These are phyloP conservation scores for Leptographium procerum DNA, from an alignment of 2,329 filamentous ascomycete genomes.

Conservation along the genomic window DNA sequence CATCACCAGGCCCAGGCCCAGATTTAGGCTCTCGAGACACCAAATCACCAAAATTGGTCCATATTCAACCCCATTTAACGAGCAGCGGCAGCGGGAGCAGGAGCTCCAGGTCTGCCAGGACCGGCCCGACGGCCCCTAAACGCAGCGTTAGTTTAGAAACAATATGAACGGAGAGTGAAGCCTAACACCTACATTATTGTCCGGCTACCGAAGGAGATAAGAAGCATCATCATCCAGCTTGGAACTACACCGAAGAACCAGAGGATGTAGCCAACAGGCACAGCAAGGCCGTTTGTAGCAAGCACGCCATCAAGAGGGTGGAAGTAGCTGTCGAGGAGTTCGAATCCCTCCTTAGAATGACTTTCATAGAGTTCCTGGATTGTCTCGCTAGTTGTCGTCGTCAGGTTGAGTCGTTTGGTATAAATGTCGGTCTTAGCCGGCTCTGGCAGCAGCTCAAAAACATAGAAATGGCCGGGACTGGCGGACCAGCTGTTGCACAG, in stretches of 20 bases:
- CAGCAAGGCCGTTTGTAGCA: conserved; percentile 47
- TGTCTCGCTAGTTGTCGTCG: conserved; percentile 52
- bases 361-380: conserved; percentile 49
- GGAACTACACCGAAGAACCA: conserved; percentile 56
- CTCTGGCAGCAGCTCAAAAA: conserved; percentile 55
- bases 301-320: conserved; percentile 64
- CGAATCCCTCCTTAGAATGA: conserved; percentile 27
- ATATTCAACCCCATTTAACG: neutral
- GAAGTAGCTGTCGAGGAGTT: conserved; percentile 50
- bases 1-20: neutral
- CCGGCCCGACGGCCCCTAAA: conserved; percentile 9
- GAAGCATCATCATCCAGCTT: conserved; percentile 69
- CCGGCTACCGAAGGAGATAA: conserved; percentile 61
- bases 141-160: conserved; percentile 4
- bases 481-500: conserved; percentile 66
- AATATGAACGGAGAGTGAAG: conserved; percentile 4
- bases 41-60: neutral
- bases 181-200: conserved; percentile 56
- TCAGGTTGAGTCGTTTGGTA: conserved; percentile 57
- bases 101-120: neutral
- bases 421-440: conserved; percentile 54
- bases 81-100: neutral
- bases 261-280: conserved; percentile 56
- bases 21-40: neutral
- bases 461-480: conserved; percentile 52